Conservation (phyloP, 2,329 filamentous ascomycete species). For the Onygenales sp. region DNA sequence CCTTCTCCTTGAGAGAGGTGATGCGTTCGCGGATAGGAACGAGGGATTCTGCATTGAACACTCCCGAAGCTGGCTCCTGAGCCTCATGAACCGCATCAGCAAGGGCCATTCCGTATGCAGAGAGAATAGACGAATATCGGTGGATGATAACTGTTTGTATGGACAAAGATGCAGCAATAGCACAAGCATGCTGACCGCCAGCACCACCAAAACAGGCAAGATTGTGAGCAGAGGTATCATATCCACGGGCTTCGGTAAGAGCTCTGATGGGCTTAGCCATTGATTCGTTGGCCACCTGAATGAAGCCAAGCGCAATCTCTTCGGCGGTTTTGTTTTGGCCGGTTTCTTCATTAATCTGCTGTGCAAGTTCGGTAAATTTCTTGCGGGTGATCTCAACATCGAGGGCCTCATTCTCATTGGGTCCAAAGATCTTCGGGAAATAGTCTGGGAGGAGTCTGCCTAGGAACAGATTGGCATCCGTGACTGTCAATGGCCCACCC, state of each 20-base stretch:
- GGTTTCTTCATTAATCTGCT: conserved; percentile 65
- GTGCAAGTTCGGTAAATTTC: conserved; percentile 64
- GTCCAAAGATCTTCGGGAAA: conserved; percentile 93
- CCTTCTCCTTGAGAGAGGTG: conserved; percentile 23
- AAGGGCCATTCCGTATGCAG: conserved; percentile 85
- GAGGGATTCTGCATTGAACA: conserved; percentile 33
- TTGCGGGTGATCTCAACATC: conserved; percentile 66
- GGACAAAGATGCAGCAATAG: conserved; percentile 75
- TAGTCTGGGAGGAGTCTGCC: conserved; percentile 81
- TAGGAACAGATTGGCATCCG: conserved; percentile 82
- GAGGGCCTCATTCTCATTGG: conserved; percentile 74
- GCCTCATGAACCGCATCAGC: conserved; percentile 89
- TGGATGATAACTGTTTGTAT: conserved; percentile 82
- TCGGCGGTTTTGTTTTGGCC: conserved; percentile 48
- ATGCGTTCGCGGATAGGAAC: neutral
- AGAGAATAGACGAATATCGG: conserved; percentile 82
- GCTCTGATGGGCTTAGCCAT: conserved; percentile 67
- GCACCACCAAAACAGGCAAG: conserved; percentile 88
- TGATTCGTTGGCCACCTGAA: conserved; percentile 35
- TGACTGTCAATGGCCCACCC: conserved; percentile 80
- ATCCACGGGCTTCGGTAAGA: conserved; percentile 83
- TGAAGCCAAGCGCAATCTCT: conserved; percentile 38
- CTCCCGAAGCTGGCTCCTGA: conserved; percentile 50
- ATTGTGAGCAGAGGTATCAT: conserved; percentile 80
- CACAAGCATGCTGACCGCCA: conserved; percentile 85